Percentiles rank a stretch among this genome's conserved stretches.
Conservation (phyloP, 2,329 filamentous ascomycete genomes). For the Parastagonospora nodorum region DNA sequence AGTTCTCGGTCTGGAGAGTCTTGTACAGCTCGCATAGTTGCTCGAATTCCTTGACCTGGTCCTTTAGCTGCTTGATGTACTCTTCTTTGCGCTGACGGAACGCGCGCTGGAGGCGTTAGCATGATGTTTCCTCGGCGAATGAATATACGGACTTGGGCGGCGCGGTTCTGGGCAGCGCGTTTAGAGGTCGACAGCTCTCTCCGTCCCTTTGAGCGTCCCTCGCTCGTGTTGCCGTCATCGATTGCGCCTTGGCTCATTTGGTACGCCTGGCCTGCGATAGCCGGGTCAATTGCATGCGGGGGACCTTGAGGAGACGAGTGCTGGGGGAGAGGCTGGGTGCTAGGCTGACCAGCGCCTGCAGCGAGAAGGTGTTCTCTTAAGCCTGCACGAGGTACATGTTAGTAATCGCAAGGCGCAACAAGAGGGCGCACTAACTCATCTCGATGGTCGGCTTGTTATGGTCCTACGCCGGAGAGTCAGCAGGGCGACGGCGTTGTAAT, state of each 20-base stretch:
- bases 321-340: slow-evolving; percentile 40
- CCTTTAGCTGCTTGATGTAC: slow-evolving; percentile 97
- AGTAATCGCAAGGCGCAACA: slow-evolving; percentile 33
- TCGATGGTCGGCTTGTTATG: slow-evolving; percentile 47
- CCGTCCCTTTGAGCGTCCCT: slow-evolving; percentile 67
- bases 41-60: slow-evolving; percentile 82
- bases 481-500: slow-evolving; percentile 17
- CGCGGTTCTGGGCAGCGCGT: slow-evolving; percentile 93
- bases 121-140: slow-evolving; percentile 6
- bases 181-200: slow-evolving; percentile 94
- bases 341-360: slow-evolving; percentile 52
- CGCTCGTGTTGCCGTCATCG: slow-evolving; percentile 52
- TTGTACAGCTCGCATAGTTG: slow-evolving; percentile 79
- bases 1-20: slow-evolving; percentile 84
- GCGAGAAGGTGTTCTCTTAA: slow-evolving; percentile 68
- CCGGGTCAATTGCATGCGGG: slow-evolving; percentile 62
- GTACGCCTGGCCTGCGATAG: slow-evolving; percentile 58
- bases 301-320: slow-evolving; percentile 49
- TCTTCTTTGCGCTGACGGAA: slow-evolving; percentile 97
- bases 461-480: slow-evolving; percentile 38
- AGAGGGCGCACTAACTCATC: slow-evolving; percentile 46
- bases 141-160: slow-evolving; percentile 76
- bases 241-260: slow-evolving; percentile 54
- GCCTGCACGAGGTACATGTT: slow-evolving; percentile 51
- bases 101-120: slow-evolving; percentile 68